Percentiles rank a stretch among this genome's conserved stretches.
These are phyloP conservation scores for Colletotrichum sp. DNA, from an alignment of 2,329 filamentous ascomycete genomes.

Conservation along the genomic window DNA sequence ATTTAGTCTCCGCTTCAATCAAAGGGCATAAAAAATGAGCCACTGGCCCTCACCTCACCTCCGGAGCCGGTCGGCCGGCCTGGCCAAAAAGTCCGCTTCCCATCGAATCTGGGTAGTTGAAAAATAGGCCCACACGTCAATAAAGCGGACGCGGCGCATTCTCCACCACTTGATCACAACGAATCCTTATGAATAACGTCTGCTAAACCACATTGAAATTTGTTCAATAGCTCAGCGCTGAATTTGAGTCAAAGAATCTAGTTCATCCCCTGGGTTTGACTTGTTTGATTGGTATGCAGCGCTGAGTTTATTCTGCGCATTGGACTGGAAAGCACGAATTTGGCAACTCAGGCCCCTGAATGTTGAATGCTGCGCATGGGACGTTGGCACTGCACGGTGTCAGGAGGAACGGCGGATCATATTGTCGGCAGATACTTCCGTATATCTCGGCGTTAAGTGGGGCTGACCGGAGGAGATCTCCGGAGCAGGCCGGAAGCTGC, in stretches of 20 bases:
- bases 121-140: not conserved
- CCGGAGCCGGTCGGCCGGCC: not conserved
- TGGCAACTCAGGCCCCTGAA: not conserved
- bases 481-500: not conserved
- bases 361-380: not conserved
- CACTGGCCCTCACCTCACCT: not conserved
- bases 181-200: not conserved
- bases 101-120: not conserved
- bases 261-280: not conserved
- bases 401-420: not conserved
- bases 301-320: not conserved
- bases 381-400: not conserved
- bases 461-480: not conserved
- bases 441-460: not conserved
- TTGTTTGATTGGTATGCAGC: not conserved
- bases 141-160: not conserved
- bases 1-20: not conserved
- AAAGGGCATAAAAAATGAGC: not conserved
- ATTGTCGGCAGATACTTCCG: not conserved
- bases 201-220: not conserved
- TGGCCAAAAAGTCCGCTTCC: not conserved
- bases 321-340: not conserved
- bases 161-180: not conserved
- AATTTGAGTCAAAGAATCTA: not conserved
- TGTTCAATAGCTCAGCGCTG: not conserved